Percentiles rank a stretch among this genome's conserved stretches.
Conservation (phyloP, 345 rosid species). For the Rhodamnia argentea region DNA sequence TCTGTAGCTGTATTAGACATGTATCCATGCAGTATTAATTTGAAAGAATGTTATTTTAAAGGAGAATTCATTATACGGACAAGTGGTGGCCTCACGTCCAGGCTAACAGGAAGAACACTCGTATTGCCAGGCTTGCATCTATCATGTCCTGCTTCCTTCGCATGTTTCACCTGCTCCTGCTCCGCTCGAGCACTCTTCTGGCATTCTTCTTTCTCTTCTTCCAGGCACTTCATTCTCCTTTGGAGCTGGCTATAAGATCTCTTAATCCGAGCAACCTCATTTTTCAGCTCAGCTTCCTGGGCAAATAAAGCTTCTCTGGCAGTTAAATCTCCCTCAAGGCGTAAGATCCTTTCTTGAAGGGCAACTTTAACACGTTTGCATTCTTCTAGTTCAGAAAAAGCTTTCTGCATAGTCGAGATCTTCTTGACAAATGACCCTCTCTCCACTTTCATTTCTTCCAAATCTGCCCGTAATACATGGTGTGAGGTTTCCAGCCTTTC, state of each 20-base stretch:
- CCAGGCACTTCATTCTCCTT: slow-evolving; percentile 36
- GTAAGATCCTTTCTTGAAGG: slow-evolving; percentile 53
- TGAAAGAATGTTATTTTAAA: not conserved
- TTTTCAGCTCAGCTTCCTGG: slow-evolving; percentile 43
- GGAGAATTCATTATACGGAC: slow-evolving; percentile 8
- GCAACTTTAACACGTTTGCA: slow-evolving; percentile 33
- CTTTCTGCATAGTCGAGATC: slow-evolving; percentile 29
- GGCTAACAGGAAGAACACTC: not conserved
- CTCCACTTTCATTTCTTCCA: slow-evolving; percentile 35
- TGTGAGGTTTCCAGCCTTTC: slow-evolving; percentile 46
- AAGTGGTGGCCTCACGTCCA: slow-evolving; percentile 8
- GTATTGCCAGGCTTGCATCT: not conserved
- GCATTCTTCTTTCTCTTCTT: slow-evolving; percentile 41
- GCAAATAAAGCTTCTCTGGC: slow-evolving; percentile 48
- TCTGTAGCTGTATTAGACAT: not conserved
- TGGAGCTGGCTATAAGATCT: slow-evolving; percentile 39
- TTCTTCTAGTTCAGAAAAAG: slow-evolving; percentile 31
- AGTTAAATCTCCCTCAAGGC: slow-evolving; percentile 58
- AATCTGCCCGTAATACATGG: slow-evolving; percentile 41
- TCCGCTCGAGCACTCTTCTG: slow-evolving; percentile 21
- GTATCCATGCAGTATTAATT: not conserved
- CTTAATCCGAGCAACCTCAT: slow-evolving; percentile 47
- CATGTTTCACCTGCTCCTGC: slow-evolving; percentile 16
- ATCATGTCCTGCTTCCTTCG: not conserved
- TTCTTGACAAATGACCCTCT: slow-evolving; percentile 14